Evolutionary conservation across 2,329 filamentous ascomycete species (phyloP).

Genomic region (Pyrenochaeta sp.): DNA sequence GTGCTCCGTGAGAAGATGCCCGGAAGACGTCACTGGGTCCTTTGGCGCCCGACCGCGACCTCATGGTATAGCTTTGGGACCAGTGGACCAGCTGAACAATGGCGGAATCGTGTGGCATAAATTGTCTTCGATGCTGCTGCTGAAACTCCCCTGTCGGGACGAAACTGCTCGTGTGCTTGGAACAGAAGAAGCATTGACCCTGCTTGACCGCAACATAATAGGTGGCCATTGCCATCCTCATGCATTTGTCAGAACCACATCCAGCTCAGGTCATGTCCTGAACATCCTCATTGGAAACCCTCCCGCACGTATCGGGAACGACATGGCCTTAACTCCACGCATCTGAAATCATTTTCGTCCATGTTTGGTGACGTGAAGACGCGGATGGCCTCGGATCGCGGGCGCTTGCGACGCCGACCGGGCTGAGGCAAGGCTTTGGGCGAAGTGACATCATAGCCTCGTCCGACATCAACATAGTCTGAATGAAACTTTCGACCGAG

Average conservation of each 20-base stretch:
- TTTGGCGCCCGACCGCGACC: not conserved
- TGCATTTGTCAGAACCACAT: conserved; percentile 7
- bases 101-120: not conserved
- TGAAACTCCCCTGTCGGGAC: not conserved
- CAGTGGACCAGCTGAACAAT: not conserved
- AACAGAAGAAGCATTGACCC: not conserved
- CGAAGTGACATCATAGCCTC: conserved; percentile 20
- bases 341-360: conserved; percentile 4
- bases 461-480: conserved; percentile 12
- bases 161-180: not conserved
- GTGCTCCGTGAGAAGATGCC: too few species aligned
- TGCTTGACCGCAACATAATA: too few species aligned
- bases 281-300: not conserved
- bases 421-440: conserved; percentile 7
- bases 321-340: conserved; percentile 4
- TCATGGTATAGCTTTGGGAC: not conserved
- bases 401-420: conserved; percentile 15
- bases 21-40: too few species aligned
- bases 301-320: not conserved
- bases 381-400: conserved; percentile 9
- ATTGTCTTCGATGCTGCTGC: not conserved
- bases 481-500: conserved; percentile 12
- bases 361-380: conserved; percentile 14
- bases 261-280: conserved; percentile 1
- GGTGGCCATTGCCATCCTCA: conserved; percentile 2